Evolutionary conservation across 2,329 filamentous ascomycete genomes (phyloP).

Genomic region (Fusarium clavum): DNA sequence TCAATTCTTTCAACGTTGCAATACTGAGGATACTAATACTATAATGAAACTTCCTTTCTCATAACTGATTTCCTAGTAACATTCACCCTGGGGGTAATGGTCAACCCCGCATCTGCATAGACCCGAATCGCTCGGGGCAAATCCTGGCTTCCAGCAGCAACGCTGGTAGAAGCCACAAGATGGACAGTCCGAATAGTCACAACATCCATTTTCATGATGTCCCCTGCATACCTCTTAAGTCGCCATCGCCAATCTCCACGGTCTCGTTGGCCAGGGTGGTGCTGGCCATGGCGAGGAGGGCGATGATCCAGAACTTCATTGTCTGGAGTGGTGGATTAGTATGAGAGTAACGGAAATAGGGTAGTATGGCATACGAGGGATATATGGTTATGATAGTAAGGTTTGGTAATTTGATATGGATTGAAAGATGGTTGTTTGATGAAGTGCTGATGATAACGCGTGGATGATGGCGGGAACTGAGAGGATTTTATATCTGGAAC

Average conservation of each 20-base stretch:
- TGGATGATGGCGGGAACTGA: too few species aligned
- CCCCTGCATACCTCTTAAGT: neutral
- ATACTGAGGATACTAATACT: fast-evolving
- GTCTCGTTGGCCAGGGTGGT: neutral
- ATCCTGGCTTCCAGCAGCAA: neutral
- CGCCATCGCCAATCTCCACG: neutral
- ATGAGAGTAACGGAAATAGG: too few species aligned
- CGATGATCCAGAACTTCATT: neutral
- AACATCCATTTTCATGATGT: neutral
- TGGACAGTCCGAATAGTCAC: too few species aligned
- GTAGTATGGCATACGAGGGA: too few species aligned
- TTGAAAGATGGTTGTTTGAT: too few species aligned
- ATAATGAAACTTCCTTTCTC: neutral
- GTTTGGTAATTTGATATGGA: too few species aligned
- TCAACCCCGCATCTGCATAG: neutral
- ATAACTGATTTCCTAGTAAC: neutral
- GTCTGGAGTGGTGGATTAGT: too few species aligned
- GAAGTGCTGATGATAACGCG: too few species aligned
- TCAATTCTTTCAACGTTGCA: neutral
- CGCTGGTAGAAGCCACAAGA: neutral
- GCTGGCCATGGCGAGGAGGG: neutral
- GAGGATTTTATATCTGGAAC: too few species aligned
- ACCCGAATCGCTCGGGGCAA: neutral
- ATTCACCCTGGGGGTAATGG: neutral
- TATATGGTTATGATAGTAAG: too few species aligned